Evolutionary conservation across 2,329 filamentous ascomycete species (phyloP).

Genomic region (Ophiostoma australiae): DNA sequence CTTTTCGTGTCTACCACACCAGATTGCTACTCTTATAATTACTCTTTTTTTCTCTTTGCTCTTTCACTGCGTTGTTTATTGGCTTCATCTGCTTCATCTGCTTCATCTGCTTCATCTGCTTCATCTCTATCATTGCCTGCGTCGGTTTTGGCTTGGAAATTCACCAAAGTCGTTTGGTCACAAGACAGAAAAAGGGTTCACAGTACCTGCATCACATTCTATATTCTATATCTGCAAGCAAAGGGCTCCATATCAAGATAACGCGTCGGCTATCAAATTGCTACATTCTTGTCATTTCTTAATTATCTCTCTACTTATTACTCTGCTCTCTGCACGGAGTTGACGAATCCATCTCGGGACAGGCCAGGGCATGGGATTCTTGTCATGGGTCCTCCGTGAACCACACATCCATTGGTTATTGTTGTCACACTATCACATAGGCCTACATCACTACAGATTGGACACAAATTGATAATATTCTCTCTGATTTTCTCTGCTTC

Average conservation of each 20-base stretch:
- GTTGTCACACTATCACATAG: neutral
- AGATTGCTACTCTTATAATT: neutral
- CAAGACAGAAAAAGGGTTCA: constrained; percentile 11
- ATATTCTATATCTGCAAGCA: neutral
- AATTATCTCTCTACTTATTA: constrained; percentile 12
- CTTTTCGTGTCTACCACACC: neutral
- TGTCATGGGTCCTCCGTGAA: neutral
- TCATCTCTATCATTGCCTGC: neutral
- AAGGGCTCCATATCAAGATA: neutral
- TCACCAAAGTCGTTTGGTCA: neutral
- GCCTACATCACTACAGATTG: neutral
- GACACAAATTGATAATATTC: neutral
- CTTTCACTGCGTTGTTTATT: neutral
- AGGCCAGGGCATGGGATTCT: neutral
- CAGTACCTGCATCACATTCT: constrained; percentile 13
- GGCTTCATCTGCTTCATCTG: neutral
- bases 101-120: neutral
- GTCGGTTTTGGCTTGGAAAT: neutral
- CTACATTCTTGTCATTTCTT: neutral
- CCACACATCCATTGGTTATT: neutral
- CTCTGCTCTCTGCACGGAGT: constrained; percentile 4
- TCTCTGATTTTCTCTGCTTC: constrained; percentile 1
- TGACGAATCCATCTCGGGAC: constrained; percentile 8
- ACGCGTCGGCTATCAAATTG: neutral
- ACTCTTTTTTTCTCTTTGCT: neutral